Evolutionary conservation across 202 grass and related monocot genomes (phyloP).

Genomic region (Brachypodium distachyon): DNA sequence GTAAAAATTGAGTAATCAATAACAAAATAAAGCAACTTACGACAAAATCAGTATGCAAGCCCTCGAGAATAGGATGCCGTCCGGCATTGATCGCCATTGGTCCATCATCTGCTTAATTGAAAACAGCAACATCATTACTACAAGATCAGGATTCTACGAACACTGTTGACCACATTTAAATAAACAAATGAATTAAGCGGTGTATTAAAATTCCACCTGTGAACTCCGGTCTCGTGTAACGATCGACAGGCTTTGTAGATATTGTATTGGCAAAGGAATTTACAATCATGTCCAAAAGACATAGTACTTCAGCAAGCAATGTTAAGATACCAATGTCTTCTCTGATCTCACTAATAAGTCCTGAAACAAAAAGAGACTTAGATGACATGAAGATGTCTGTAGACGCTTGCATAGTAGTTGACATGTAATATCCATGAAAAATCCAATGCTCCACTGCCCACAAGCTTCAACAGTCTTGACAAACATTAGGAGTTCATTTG

Average conservation of each 20-base stretch:
- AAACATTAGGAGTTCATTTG: not conserved
- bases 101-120: constrained; percentile 57
- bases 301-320: constrained; percentile 80
- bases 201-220: constrained; percentile 39
- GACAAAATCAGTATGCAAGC: constrained; percentile 71
- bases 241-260: constrained; percentile 78
- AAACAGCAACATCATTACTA: constrained; percentile 7
- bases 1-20: constrained; percentile 16
- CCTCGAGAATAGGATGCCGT: constrained; percentile 92
- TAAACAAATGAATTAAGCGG: not conserved
- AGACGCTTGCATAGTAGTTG: not conserved
- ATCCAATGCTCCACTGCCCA: not conserved
- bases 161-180: not conserved
- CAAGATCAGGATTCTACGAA: not conserved
- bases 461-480: not conserved
- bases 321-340: constrained; percentile 68
- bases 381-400: constrained; percentile 3
- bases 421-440: constrained; percentile 14
- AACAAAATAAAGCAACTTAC: constrained; percentile 34
- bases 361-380: constrained; percentile 39
- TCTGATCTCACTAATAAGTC: constrained; percentile 72
- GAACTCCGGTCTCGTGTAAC: constrained; percentile 84
- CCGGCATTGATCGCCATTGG: constrained; percentile 91
- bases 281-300: constrained; percentile 92
- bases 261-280: constrained; percentile 91